A percentile compares a stretch with the other conserved stretches of the same genome.
Evolutionary conservation across 352 stramenopile species (phyloP).

Genomic region (Hyphochytrium catenoides): DNA sequence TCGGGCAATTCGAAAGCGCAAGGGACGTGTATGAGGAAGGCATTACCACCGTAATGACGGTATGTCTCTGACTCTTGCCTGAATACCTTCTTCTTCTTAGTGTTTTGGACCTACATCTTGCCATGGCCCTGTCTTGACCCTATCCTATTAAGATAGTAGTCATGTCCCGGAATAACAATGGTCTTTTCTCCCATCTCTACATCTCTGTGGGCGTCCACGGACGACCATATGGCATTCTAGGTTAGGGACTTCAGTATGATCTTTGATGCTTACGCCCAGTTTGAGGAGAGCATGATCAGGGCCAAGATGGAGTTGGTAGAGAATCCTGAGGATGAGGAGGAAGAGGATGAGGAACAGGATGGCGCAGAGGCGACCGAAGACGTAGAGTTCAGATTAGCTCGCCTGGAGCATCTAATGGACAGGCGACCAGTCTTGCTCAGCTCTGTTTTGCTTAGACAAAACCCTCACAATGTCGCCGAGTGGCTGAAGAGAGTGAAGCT

Average conservation of each 20-base stretch:
- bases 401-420: conserved; percentile 69
- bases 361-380: conserved; percentile 25
- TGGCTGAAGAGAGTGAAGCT: conserved; percentile 89
- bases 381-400: conserved; percentile 30
- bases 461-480: conserved; percentile 92
- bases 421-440: conserved; percentile 78
- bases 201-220: background rate
- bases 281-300: conserved; percentile 90
- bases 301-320: conserved; percentile 75
- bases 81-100: background rate
- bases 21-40: conserved; percentile 87
- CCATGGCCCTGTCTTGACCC: background rate
- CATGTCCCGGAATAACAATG: background rate
- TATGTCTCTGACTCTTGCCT: conserved; percentile 15
- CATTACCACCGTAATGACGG: conserved; percentile 31
- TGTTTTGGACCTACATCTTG: background rate
- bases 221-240: conserved; percentile 19
- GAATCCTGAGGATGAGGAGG: conserved; percentile 10
- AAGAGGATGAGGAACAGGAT: conserved; percentile 40
- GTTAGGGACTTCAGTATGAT: conserved; percentile 95
- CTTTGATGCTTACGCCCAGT: conserved; percentile 95
- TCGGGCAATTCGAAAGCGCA: conserved; percentile 87
- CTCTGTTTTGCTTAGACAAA: conserved; percentile 90
- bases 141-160: background rate
- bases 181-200: background rate